These are phyloP conservation scores for Daldinia grandis DNA, from an alignment of 495 filamentous ascomycete genomes.

Conservation along the genomic window DNA sequence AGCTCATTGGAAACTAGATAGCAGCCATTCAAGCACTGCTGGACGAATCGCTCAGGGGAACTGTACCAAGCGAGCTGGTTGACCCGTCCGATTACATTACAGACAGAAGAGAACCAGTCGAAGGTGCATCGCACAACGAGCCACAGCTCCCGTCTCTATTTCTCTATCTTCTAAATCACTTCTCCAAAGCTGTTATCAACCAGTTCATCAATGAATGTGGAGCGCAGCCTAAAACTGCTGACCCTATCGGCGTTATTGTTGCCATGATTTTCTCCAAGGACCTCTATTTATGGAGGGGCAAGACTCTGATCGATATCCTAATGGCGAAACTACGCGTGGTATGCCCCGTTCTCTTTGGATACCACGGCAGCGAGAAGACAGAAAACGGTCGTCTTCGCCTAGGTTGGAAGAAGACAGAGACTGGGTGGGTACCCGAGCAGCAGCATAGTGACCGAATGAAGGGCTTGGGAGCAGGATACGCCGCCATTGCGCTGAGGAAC, in stretches of 20 bases:
- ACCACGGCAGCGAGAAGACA: conserved; percentile 78
- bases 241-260: conserved; percentile 81
- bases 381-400: conserved; percentile 71
- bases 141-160: conserved; percentile 70
- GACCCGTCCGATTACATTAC: conserved; percentile 75
- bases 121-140: conserved; percentile 62
- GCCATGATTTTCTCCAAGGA: conserved; percentile 76
- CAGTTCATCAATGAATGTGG: conserved; percentile 81
- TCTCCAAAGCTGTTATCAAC: conserved; percentile 77
- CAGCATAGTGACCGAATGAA: conserved; percentile 81
- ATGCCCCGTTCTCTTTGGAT: conserved; percentile 89
- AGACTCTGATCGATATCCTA: conserved; percentile 82
- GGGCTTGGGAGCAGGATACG: conserved; percentile 83
- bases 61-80: conserved; percentile 62
- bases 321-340: conserved; percentile 83
- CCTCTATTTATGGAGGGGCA: conserved; percentile 72
- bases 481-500: conserved; percentile 80
- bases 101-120: conserved; percentile 61
- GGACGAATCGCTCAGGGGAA: conserved; percentile 51
- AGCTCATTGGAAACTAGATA: conserved; percentile 49
- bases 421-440: conserved; percentile 69
- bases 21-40: conserved; percentile 53
- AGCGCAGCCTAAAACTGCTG: conserved; percentile 73
- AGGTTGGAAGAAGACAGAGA: conserved; percentile 71
- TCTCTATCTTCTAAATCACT: conserved; percentile 82